These are phyloP conservation scores for Colletotrichum theobromicola DNA, from an alignment of 2,329 filamentous ascomycete genomes.

Conservation along the genomic window DNA sequence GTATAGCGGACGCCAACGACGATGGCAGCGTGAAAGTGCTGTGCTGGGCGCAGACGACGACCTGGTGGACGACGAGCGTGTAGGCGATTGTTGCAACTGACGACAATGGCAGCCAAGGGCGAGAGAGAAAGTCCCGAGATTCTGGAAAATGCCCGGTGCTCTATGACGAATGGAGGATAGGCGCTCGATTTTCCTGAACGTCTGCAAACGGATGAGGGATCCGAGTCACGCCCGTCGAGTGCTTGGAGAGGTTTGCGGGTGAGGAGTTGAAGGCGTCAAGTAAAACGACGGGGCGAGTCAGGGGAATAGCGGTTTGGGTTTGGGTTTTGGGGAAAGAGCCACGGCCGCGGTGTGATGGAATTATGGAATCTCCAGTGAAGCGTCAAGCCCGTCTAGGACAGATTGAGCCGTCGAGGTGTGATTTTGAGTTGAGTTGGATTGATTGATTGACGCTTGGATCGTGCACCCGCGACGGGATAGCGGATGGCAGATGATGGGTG, in stretches of 20 bases:
- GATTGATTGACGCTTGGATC: slow-evolving; percentile 12
- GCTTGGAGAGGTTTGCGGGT: neutral
- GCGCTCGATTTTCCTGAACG: neutral
- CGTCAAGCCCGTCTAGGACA: slow-evolving; percentile 10
- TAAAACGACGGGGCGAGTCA: slow-evolving; percentile 19
- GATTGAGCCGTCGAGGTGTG: neutral
- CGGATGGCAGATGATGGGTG: neutral
- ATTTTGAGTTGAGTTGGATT: slow-evolving; percentile 7
- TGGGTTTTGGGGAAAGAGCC: neutral
- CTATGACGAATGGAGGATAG: slow-evolving; percentile 16
- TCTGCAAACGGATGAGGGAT: slow-evolving; percentile 17
- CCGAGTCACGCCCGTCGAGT: slow-evolving; percentile 6
- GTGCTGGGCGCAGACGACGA: neutral
- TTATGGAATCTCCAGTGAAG: neutral
- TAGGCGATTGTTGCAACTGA: slow-evolving; percentile 1
- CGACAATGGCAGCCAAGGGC: slow-evolving; percentile 6
- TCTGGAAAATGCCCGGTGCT: neutral
- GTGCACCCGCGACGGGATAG: neutral
- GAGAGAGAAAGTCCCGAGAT: neutral
- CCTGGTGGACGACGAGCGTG: neutral
- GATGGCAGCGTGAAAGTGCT: neutral
- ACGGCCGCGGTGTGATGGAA: neutral
- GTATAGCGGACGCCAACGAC: neutral
- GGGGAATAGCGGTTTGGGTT: neutral
- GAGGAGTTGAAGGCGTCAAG: slow-evolving; percentile 19